Evolutionary conservation across 2,329 filamentous ascomycete genomes (phyloP).

Genomic region (Esteya vermicola): DNA sequence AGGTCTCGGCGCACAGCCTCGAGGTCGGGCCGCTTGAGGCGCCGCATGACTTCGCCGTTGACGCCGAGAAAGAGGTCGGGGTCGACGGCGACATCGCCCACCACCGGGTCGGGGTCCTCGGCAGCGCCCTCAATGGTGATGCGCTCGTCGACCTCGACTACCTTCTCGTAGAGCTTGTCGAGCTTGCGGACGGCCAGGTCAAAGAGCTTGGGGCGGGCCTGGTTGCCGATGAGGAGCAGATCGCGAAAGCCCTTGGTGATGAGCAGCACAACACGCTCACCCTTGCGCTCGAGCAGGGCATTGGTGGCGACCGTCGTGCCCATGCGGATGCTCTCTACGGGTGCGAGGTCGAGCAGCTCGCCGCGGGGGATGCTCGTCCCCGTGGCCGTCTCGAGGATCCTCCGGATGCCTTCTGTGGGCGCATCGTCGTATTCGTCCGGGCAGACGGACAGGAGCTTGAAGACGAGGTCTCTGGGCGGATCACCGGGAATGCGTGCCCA

Average conservation of each 20-base stretch:
- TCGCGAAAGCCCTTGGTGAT: constrained; percentile 5
- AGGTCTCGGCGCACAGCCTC: constrained; percentile 43
- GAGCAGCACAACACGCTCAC: constrained; percentile 3
- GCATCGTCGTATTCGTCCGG: too few relatives aligned
- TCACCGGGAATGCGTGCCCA: neutral
- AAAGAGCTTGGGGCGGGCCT: constrained; percentile 6
- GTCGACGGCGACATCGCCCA: neutral
- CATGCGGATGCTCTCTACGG: too few relatives aligned
- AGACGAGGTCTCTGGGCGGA: neutral
- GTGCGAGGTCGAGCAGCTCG: too few relatives aligned
- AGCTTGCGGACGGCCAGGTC: constrained; percentile 11
- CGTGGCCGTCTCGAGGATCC: too few relatives aligned
- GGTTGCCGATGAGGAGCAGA: constrained; percentile 5
- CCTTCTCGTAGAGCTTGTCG: constrained; percentile 4
- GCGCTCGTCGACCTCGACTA: constrained; percentile 8
- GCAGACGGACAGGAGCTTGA: neutral
- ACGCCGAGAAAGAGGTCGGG: constrained; percentile 34
- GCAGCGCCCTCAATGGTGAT: constrained; percentile 5
- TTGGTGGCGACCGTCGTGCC: constrained; percentile 9
- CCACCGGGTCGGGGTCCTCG: constrained; percentile 14
- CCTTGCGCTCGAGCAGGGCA: constrained; percentile 7
- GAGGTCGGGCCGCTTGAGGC: constrained; percentile 36
- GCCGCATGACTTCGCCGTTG: constrained; percentile 53
- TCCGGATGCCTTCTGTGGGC: too few relatives aligned
- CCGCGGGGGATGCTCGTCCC: too few relatives aligned